These are phyloP conservation scores for Sextonia rubra DNA, from an alignment of 164 flowering plant species.

Conservation along the genomic window DNA sequence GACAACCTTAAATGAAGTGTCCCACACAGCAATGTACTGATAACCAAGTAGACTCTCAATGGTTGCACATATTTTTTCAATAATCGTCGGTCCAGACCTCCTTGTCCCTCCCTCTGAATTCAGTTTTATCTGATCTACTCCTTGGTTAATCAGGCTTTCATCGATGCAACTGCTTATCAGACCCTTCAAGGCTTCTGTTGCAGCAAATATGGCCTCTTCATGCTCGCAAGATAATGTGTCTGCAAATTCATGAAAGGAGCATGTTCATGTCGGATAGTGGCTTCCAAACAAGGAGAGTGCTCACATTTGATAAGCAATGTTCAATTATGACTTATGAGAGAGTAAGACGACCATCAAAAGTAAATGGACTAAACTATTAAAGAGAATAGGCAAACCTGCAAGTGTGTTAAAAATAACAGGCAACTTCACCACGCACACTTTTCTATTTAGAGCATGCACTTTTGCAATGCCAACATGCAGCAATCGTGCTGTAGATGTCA, in stretches of 20 bases:
- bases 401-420: constrained; percentile 70
- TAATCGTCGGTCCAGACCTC: constrained; percentile 60
- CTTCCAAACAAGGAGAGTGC: constrained; percentile 5
- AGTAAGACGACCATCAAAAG: not conserved
- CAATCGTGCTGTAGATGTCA: constrained; percentile 73
- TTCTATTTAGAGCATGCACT: constrained; percentile 53
- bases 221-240: constrained; percentile 76
- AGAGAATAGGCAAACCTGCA: constrained; percentile 47
- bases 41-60: constrained; percentile 79
- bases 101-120: constrained; percentile 27
- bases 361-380: not conserved
- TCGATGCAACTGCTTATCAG: constrained; percentile 69
- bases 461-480: constrained; percentile 72
- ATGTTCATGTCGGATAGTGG: not conserved
- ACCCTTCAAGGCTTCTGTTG: constrained; percentile 58
- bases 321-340: not conserved
- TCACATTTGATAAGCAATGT: no score
- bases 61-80: constrained; percentile 79
- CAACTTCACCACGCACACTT: constrained; percentile 63
- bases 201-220: constrained; percentile 78
- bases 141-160: constrained; percentile 69
- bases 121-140: constrained; percentile 44
- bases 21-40: constrained; percentile 70
- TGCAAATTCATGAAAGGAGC: constrained; percentile 23
- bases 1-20: constrained; percentile 70